Percentiles rank a stretch among this genome's conserved stretches.
phyloP scores from a whole-genome alignment of 1,284 basidiomycete genomes.

The Papiliotrema fonsecae region DNA sequence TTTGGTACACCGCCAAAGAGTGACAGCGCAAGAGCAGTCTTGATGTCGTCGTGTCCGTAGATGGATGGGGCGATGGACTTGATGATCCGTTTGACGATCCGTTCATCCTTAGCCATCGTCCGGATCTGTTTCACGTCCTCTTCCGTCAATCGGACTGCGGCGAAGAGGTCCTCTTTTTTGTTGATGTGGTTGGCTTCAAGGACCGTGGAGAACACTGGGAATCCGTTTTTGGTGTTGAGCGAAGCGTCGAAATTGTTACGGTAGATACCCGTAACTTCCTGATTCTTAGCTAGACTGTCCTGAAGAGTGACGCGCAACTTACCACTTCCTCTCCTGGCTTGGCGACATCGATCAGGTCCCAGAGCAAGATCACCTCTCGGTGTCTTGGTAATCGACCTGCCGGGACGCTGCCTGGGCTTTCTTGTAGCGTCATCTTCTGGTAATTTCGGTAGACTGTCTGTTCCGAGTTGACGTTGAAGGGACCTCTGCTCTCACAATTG shows the following conservation, averaged over 20 bases:
- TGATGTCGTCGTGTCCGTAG: constrained; percentile 98
- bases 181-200: constrained; percentile 97
- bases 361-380: constrained; percentile 91
- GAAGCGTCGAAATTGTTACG: constrained; percentile 98
- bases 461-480: constrained; percentile 94
- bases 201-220: constrained; percentile 97
- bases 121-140: constrained; percentile 94
- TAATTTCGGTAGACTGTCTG: constrained; percentile 98
- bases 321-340: constrained; percentile 98
- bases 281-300: constrained; percentile 4
- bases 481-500: constrained; percentile 88
- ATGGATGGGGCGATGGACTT: constrained; percentile 98
- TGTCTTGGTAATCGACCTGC: constrained; percentile 94
- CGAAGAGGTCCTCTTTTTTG: constrained; percentile 91
- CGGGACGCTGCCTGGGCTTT: constrained; percentile 96
- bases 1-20: constrained; percentile 92
- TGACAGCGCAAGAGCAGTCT: constrained; percentile 91
- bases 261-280: constrained; percentile 97
- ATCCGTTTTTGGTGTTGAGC: constrained; percentile 97
- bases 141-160: constrained; percentile 91
- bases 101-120: constrained; percentile 77
- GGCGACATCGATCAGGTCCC: constrained; percentile 96
- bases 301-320: constrained; percentile 37
- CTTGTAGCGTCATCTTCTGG: constrained; percentile 97
- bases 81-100: constrained; percentile 93